A percentile compares a stretch with the other conserved stretches of the same genome.
phyloP scores from a whole-genome alignment of 768 basidiomycete species.

The Naematelia aurantialba region DNA sequence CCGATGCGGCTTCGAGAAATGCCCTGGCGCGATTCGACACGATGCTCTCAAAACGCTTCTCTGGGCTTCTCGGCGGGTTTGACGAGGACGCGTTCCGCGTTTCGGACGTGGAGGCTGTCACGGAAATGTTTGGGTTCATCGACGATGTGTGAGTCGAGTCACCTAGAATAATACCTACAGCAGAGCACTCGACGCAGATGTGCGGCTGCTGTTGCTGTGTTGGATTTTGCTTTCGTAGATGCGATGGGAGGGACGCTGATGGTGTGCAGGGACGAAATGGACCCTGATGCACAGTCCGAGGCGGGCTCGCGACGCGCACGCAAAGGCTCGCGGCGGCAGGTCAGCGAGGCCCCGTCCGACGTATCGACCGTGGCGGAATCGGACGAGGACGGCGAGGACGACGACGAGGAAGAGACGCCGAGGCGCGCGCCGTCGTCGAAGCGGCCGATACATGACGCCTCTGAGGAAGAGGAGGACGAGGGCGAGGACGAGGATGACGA shows the following conservation, averaged over 20 bases:
- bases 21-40: constrained; percentile 69
- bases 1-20: constrained; percentile 63
- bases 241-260: not conserved
- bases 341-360: not conserved
- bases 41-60: constrained; percentile 66
- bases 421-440: constrained; percentile 12
- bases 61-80: constrained; percentile 63
- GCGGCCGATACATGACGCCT: constrained; percentile 22
- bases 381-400: constrained; percentile 8
- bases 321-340: not conserved
- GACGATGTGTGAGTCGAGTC: constrained; percentile 41
- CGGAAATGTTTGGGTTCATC: constrained; percentile 30
- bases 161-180: not conserved
- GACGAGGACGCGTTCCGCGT: constrained; percentile 46
- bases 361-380: constrained; percentile 2
- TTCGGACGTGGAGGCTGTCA: constrained; percentile 14
- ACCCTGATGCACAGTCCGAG: constrained; percentile 18
- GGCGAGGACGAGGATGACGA: constrained; percentile 33
- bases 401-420: constrained; percentile 11
- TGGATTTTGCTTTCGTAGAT: too few relatives aligned
- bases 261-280: constrained; percentile 6
- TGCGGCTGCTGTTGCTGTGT: not conserved
- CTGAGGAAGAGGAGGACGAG: constrained; percentile 24
- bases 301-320: constrained; percentile 10
- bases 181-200: not conserved